Base-by-base conservation (phyloP, 2,329 filamentous ascomycete genomes). In the Celoporthe dispersa region DNA sequence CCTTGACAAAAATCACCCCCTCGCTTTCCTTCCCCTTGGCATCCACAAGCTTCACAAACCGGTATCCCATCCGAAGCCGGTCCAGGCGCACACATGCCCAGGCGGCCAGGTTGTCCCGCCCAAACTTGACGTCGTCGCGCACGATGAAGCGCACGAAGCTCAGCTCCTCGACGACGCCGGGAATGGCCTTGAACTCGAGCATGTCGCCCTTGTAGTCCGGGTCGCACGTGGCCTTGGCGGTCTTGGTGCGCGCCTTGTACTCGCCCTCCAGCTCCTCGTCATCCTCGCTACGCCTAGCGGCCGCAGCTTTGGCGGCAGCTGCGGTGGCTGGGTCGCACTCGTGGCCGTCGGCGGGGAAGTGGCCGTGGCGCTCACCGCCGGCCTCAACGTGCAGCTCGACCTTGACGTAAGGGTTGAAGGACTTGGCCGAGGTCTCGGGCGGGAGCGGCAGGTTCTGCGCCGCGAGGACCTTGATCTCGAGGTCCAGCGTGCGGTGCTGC, bases 41-140 rank as follows among this genome's bases (percentile, higher is more conserved):
- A 77, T 97, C 90, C 73, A 92, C 84, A 70, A 98, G 81, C 75
- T 91, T 91, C 68, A 98, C 84, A 74, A 97, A 89, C 14, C 94
- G 86, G 74, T 92, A 92, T 0, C 96, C 95, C 44, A 87, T 82
- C 71, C 89, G 88, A 70, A 98, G 80, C 9, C 94, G 87, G 80
- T 98, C 94, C 31, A 98, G 87, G 53, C 94, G 87, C 75, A 97
- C 90, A 77, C 94, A 97, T 1, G 92, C 90, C 96, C 96, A 98
- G 2, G 92, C 94, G 14, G 94, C 91, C 69, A 97, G 80, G 70
- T 91, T 87, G 76, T 98, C 94, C 31, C 65, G 63, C 72, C 87
- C 86, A 4, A 91, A 90, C 74, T 94, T 88, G 79, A 95, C 92
- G 74, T 97, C 92, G 78, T 98, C 93, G 79, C 94, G 92, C 74